phyloP scores from a whole-genome alignment of 805 yeast species.

The Lipomyces japonicus region DNA sequence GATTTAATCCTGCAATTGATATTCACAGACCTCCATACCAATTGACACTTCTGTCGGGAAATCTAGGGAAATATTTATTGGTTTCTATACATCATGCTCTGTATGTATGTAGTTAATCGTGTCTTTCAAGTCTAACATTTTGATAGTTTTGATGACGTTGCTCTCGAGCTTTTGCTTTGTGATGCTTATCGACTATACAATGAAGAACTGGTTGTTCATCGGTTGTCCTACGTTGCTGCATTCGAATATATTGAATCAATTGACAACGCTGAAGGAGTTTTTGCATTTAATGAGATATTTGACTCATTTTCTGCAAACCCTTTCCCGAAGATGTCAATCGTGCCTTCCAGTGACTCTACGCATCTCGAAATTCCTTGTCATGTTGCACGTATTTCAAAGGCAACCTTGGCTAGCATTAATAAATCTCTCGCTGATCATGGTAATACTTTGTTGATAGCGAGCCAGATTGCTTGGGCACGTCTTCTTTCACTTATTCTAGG shows the following conservation, averaged over 20 bases:
- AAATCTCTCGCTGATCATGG: neutral
- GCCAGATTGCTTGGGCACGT: conserved; percentile 28
- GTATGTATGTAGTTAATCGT: conserved; percentile 9
- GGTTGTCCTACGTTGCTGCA: conserved; percentile 6
- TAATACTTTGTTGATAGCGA: conserved; percentile 7
- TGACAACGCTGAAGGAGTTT: conserved; percentile 4
- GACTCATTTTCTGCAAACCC: conserved; percentile 2
- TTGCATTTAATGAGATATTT: neutral
- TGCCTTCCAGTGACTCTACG: neutral
- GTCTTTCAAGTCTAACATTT: neutral
- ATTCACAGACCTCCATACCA: conserved; percentile 8
- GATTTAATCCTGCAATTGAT: neutral
- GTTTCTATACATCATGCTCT: conserved; percentile 24
- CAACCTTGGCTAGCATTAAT: neutral
- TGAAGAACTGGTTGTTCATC: neutral
- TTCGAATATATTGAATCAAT: conserved; percentile 5
- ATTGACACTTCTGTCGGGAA: conserved; percentile 1
- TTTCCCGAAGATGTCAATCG: conserved; percentile 12
- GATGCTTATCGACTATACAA: conserved; percentile 2
- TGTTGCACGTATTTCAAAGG: neutral
- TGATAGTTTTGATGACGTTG: conserved; percentile 21
- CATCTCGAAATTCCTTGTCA: neutral
- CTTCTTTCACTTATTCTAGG: conserved; percentile 14
- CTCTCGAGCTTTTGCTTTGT: conserved; percentile 16
- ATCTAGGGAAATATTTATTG: conserved; percentile 1